Conservation (phyloP, 2,329 filamentous ascomycete species). For the Diaporthe sp. region DNA sequence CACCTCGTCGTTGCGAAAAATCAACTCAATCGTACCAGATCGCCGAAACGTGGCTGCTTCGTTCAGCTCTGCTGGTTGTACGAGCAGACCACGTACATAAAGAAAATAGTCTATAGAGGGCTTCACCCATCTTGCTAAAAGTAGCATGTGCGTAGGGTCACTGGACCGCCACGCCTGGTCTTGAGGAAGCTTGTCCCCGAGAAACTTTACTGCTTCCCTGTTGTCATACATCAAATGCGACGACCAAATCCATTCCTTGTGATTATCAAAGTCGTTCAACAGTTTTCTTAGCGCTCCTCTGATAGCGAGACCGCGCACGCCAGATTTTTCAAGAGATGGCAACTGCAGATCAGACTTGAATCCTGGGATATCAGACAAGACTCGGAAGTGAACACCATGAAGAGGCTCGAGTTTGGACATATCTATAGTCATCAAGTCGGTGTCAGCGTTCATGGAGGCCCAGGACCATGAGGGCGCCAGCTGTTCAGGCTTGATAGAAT, state of each 20-base stretch:
- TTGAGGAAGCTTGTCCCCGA: neutral
- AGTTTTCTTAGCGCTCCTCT: neutral
- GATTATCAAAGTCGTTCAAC: neutral
- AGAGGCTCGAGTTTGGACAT: neutral
- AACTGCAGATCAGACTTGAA: neutral
- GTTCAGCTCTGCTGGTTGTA: neutral
- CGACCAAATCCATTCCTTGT: neutral
- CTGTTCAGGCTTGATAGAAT: neutral
- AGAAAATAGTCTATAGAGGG: rapidly evolving
- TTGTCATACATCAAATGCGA: neutral
- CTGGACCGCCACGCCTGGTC: neutral
- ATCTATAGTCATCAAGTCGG: rapidly evolving
- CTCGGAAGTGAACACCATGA: neutral
- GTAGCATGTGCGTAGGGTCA: neutral
- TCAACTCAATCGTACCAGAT: neutral
- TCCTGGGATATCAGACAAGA: neutral
- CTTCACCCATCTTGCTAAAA: neutral
- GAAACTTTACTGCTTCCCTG: neutral
- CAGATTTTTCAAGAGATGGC: neutral
- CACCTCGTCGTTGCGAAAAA: neutral
- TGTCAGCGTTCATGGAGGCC: neutral
- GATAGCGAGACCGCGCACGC: neutral
- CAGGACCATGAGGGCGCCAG: conserved; percentile 10
- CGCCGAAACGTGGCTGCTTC: neutral
- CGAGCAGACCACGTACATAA: neutral